Evolutionary conservation across 2,329 filamentous ascomycete genomes (phyloP).

Genomic region (Cladophialophora immunda): DNA sequence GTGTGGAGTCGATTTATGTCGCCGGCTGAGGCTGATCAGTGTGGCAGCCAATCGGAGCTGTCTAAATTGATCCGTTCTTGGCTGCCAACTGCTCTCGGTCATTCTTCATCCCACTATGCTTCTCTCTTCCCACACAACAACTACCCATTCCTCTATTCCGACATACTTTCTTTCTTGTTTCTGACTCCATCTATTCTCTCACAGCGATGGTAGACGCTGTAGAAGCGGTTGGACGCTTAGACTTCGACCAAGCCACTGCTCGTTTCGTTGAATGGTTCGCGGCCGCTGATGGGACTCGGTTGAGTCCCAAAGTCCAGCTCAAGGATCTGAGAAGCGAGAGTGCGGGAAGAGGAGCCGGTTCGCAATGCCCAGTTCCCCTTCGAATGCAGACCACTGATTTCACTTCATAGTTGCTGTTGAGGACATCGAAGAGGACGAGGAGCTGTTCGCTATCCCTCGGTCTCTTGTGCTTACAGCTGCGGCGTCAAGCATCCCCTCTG

Average conservation of each 20-base stretch:
- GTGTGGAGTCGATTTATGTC: neutral
- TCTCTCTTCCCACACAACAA: constrained; percentile 8
- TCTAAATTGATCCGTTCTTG: constrained; percentile 9
- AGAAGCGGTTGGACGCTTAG: constrained; percentile 6
- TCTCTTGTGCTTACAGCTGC: constrained; percentile 73
- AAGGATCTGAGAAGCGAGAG: constrained; percentile 64
- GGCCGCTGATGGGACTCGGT: constrained; percentile 58
- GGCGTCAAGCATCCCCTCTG: constrained; percentile 72
- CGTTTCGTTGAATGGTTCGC: constrained; percentile 67
- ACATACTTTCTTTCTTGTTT: neutral
- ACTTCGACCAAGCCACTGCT: constrained; percentile 57
- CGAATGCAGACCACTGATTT: constrained; percentile 21
- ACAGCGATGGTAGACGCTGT: constrained; percentile 15
- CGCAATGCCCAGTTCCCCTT: constrained; percentile 40
- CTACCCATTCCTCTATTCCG: constrained; percentile 2
- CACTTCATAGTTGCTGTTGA: constrained; percentile 64
- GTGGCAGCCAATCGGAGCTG: constrained; percentile 16
- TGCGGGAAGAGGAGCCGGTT: constrained; percentile 71
- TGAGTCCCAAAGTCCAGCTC: constrained; percentile 67
- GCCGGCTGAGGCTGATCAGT: neutral
- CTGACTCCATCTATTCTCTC: neutral
- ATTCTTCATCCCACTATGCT: constrained; percentile 23
- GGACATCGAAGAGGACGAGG: constrained; percentile 76
- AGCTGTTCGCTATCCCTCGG: constrained; percentile 82
- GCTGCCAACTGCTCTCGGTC: constrained; percentile 7